These are phyloP conservation scores for Boechera retrofracta DNA, from an alignment of 345 rosid genomes.

Conservation along the genomic window DNA sequence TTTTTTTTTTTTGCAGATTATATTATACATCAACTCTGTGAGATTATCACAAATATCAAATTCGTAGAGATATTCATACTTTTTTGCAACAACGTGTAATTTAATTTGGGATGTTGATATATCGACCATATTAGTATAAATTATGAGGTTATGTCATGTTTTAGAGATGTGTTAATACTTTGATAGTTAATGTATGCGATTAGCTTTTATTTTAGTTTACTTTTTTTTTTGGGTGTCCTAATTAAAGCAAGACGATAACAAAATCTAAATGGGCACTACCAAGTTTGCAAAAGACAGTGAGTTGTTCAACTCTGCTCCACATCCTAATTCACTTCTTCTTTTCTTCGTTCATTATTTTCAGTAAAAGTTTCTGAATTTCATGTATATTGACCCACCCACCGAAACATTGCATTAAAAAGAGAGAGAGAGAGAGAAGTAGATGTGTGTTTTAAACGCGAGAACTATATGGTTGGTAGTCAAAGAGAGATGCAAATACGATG, in stretches of 20 bases:
- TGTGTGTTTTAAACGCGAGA: background rate
- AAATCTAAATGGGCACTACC: background rate
- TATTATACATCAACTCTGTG: background rate
- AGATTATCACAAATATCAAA: background rate
- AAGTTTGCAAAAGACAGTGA: background rate
- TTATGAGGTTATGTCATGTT: background rate
- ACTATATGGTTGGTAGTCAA: background rate
- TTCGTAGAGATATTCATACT: too few species aligned
- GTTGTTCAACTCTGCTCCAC: constrained; percentile 23
- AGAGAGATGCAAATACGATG: background rate
- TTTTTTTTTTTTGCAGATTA: background rate
- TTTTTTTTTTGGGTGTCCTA: background rate
- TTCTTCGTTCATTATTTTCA: background rate
- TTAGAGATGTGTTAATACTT: background rate
- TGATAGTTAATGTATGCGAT: background rate
- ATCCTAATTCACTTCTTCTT: background rate
- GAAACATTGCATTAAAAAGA: background rate
- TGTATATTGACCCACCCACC: background rate
- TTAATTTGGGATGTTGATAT: background rate
- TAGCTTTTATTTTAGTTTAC: background rate
- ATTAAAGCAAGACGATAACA: constrained; percentile 1
- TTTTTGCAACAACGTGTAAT: background rate
- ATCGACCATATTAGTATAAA: background rate
- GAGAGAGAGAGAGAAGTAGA: background rate
- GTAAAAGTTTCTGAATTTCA: background rate